These are phyloP conservation scores for Linum usitatissimum DNA, from an alignment of 345 rosid genomes.

Conservation along the genomic window DNA sequence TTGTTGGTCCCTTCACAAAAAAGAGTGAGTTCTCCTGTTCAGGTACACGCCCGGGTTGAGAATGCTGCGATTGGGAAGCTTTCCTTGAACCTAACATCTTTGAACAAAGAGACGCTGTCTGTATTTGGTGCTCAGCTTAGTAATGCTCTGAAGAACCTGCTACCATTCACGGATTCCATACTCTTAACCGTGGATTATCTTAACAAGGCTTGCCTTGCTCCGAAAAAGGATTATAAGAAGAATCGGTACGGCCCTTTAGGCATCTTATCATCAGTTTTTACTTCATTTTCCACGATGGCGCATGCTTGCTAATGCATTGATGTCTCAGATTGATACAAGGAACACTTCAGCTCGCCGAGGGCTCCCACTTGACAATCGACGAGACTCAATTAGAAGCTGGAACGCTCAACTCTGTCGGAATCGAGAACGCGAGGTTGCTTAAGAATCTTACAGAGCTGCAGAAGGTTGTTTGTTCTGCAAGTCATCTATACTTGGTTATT, in stretches of 20 bases:
- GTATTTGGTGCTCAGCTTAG: slow-evolving; percentile 45
- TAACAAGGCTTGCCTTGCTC: slow-evolving; percentile 54
- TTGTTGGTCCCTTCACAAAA: background rate
- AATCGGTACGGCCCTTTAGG: slow-evolving; percentile 38
- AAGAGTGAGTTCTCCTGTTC: slow-evolving; percentile 1
- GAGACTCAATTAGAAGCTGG: slow-evolving; percentile 77
- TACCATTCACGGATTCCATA: slow-evolving; percentile 55
- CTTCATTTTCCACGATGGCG: no score
- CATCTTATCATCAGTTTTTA: background rate
- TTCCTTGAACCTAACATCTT: slow-evolving; percentile 57
- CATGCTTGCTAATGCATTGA: background rate
- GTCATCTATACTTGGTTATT: background rate
- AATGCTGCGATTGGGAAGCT: slow-evolving; percentile 84
- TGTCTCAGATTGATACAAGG: slow-evolving; percentile 57
- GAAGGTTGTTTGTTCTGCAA: slow-evolving; percentile 35
- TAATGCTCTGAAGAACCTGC: slow-evolving; percentile 40
- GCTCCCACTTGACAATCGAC: slow-evolving; percentile 64
- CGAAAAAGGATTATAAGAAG: slow-evolving; percentile 65
- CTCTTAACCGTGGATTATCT: slow-evolving; percentile 64
- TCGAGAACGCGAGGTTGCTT: slow-evolving; percentile 62
- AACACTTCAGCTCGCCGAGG: slow-evolving; percentile 64
- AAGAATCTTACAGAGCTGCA: slow-evolving; percentile 57
- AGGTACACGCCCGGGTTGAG: slow-evolving; percentile 82
- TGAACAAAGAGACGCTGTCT: slow-evolving; percentile 55
- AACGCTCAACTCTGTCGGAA: slow-evolving; percentile 61